phyloP scores from a whole-genome alignment of 306 rosid species.

The Dryas alaskensis region DNA sequence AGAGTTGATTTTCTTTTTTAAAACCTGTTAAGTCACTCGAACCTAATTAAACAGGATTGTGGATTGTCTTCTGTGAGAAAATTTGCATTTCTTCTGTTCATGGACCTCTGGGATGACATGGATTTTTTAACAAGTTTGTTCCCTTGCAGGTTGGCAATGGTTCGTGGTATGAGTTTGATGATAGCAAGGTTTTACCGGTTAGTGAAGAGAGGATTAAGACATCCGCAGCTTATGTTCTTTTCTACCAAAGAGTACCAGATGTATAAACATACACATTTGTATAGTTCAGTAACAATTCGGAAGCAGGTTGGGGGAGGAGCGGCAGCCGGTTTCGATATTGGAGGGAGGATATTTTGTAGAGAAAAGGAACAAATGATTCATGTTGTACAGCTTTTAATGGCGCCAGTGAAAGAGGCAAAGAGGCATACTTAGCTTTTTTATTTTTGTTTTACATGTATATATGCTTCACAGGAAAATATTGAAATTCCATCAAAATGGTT shows the following conservation, averaged over 20 bases:
- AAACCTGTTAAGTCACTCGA: neutral
- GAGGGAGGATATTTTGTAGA: slow-evolving; percentile 23
- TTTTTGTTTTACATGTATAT: slow-evolving; percentile 6
- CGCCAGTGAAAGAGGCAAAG: neutral
- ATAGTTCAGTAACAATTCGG: slow-evolving; percentile 28
- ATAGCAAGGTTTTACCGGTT: slow-evolving; percentile 51
- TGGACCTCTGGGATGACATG: neutral
- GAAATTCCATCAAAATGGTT: neutral
- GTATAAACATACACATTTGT: slow-evolving; percentile 32
- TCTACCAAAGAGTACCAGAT: slow-evolving; percentile 60
- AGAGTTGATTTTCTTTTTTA: too few relatives aligned
- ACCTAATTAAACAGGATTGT: too few relatives aligned
- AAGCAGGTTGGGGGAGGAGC: slow-evolving; percentile 13
- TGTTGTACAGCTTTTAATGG: slow-evolving; percentile 41
- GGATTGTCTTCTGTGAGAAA: neutral
- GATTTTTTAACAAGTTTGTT: slow-evolving; percentile 13
- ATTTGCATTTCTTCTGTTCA: neutral
- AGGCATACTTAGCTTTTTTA: neutral
- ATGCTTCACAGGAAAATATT: neutral
- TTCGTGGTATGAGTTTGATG: slow-evolving; percentile 78
- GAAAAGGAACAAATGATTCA: slow-evolving; percentile 16
- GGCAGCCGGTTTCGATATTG: neutral
- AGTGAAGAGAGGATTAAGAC: slow-evolving; percentile 50
- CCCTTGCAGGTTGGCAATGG: slow-evolving; percentile 51
- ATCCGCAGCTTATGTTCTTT: slow-evolving; percentile 82